phyloP scores from a whole-genome alignment of 1,284 basidiomycete genomes.

The Coniferiporia sulphurascens region DNA sequence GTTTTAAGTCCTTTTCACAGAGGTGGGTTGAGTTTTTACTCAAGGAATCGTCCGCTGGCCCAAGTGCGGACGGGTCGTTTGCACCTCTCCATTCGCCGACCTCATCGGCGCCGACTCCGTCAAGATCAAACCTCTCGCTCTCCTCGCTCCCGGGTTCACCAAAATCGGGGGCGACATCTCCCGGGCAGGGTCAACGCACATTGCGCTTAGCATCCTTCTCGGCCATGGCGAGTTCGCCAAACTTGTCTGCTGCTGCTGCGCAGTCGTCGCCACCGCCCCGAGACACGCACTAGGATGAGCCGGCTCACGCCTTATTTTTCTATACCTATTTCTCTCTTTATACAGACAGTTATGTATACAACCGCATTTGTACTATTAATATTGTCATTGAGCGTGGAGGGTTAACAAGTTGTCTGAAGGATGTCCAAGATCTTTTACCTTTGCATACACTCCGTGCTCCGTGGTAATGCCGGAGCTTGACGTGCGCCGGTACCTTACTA shows the following conservation, averaged over 20 bases:
- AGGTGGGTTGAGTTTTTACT: slow-evolving; percentile 95
- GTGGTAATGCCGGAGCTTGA: too few species aligned
- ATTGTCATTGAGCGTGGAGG: background rate
- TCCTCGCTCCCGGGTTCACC: slow-evolving; percentile 41
- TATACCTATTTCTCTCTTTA: background rate
- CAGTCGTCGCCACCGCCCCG: background rate
- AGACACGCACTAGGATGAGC: background rate
- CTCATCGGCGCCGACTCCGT: slow-evolving; percentile 27
- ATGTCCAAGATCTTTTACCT: background rate
- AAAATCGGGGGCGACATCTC: slow-evolving; percentile 26
- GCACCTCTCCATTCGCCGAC: slow-evolving; percentile 32
- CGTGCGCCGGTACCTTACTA: too few species aligned
- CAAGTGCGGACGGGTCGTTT: background rate
- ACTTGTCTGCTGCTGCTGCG: background rate
- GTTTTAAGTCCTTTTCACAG: slow-evolving; percentile 81
- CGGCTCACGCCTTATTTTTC: background rate
- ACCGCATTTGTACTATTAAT: slow-evolving; percentile 11
- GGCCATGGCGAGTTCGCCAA: slow-evolving; percentile 51
- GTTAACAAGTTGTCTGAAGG: background rate
- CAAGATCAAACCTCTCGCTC: slow-evolving; percentile 41
- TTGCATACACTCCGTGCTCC: background rate
- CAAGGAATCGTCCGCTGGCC: slow-evolving; percentile 74
- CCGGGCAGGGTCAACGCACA: slow-evolving; percentile 26
- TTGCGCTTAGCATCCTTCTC: slow-evolving; percentile 47
- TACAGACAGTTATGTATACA: slow-evolving; percentile 1